Evolutionary conservation across 148 eudicot genomes (phyloP).

Genomic region (Rhododendron simsii): DNA sequence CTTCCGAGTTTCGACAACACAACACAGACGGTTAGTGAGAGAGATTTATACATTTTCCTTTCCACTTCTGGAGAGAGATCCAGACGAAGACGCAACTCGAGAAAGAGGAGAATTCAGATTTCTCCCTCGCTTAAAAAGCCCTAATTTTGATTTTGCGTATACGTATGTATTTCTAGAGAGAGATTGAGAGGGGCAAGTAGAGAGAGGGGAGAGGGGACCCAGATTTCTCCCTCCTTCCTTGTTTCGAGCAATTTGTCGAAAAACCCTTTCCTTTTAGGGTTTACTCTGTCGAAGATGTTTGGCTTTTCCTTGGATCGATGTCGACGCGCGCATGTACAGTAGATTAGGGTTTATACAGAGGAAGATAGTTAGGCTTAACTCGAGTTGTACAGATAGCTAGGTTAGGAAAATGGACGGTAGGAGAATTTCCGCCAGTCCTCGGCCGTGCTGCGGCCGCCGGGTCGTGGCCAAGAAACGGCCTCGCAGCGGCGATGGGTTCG

Average conservation of each 20-base stretch:
- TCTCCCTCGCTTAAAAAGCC: neutral
- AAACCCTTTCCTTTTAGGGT: neutral
- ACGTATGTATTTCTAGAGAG: neutral
- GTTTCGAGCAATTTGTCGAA: neutral
- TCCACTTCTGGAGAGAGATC: neutral
- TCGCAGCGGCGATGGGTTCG: constrained; percentile 71
- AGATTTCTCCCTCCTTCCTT: constrained; percentile 7
- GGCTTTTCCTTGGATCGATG: constrained; percentile 1
- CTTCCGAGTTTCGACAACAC: neutral
- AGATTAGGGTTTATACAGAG: neutral
- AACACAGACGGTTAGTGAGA: neutral
- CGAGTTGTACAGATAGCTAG: constrained; percentile 19
- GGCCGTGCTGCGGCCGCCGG: constrained; percentile 75
- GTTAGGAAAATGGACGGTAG: constrained; percentile 66
- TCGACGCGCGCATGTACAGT: neutral
- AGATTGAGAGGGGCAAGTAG: neutral
- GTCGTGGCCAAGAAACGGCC: constrained; percentile 81
- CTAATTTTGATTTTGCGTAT: neutral
- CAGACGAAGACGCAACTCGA: neutral
- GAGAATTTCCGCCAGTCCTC: constrained; percentile 78
- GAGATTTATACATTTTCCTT: neutral
- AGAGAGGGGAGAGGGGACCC: neutral
- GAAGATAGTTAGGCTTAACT: neutral
- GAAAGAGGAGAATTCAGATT: neutral
- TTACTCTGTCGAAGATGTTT: constrained; percentile 1